Base-by-base conservation (phyloP, 2,329 filamentous ascomycete species). In the Aspergillus viridinutans region DNA sequence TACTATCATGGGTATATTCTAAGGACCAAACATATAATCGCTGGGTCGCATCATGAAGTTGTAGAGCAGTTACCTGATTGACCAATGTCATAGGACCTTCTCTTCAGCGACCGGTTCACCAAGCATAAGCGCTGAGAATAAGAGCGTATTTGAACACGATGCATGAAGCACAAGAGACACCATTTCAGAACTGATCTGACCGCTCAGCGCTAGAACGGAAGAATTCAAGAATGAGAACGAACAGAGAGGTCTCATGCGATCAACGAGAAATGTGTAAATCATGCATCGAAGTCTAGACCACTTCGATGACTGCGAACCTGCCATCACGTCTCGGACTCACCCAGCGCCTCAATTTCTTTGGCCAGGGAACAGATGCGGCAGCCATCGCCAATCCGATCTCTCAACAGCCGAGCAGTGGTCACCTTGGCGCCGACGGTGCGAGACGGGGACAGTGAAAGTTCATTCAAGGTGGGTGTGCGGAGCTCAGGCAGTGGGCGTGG, bases 391-490 rank as follows among this genome's bases (percentile, higher is more conserved):
- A 93, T 81, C 59, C 85, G 85, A 66, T 92, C 89, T 63, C 86
- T 82, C 58, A 96, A 75, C 54, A 96, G 72, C 61, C 91, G 83
- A 42, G 92, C 92, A 69, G 91, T 90, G 61, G 90, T 94, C 28
- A 96, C 91, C 74, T 97, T 97, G 29, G 88, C 85, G 0, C 90
- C 90, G 6, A 97, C 86, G 53, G 88, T 90, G 40, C 76, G 72
- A 53, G 75, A 76, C 47, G 63, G 71, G 48, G 62, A 67, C 49
- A 66, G 61, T 35, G 64, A 58, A 26, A 55, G 53, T 25, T 73
- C 70, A 4, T 74, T 66, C 12, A 64, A 40, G 5, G 67, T 61
- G 20, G 50, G 54, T 2, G 55, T 57, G 21, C 53, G 60, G 7
- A 59, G 55, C 12, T 55, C 58, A 23, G 67, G 50, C 60, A 67